Conservation (phyloP, 345 rosid species). For the Psidium friedrichsthalianum region DNA sequence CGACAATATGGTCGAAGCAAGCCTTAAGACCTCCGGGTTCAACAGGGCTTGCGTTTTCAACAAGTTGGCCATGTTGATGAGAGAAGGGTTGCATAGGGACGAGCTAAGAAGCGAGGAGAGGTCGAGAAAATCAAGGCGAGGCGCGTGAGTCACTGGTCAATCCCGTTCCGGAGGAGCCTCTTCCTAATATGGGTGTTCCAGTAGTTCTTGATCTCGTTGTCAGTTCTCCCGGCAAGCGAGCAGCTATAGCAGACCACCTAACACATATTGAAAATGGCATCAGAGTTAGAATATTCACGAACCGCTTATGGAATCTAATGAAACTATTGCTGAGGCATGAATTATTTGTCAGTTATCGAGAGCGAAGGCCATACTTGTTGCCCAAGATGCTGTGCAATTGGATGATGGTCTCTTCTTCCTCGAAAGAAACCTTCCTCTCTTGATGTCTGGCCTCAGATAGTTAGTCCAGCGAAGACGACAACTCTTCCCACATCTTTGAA, state of each 20-base stretch:
- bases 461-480: slow-evolving; percentile 98
- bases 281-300: not conserved
- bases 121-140: slow-evolving; percentile 67
- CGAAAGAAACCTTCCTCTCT: slow-evolving; percentile 91
- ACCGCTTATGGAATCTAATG: not conserved
- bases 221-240: slow-evolving; percentile 94
- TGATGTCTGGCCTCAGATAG: slow-evolving; percentile 88
- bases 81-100: slow-evolving; percentile 28
- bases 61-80: slow-evolving; percentile 29
- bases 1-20: slow-evolving; percentile 28
- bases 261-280: not conserved
- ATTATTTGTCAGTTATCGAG: not conserved
- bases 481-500: slow-evolving; percentile 94
- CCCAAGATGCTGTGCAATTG: slow-evolving; percentile 79
- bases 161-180: slow-evolving; percentile 74
- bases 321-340: not conserved
- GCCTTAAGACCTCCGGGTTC: slow-evolving; percentile 31
- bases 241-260: slow-evolving; percentile 98
- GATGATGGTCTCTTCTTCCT: slow-evolving; percentile 92
- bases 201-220: slow-evolving; percentile 87
- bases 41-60: slow-evolving; percentile 35
- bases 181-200: slow-evolving; percentile 95
- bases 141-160: slow-evolving; percentile 87
- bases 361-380: slow-evolving; percentile 48
- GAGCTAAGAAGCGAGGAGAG: slow-evolving; percentile 57